Percentiles rank a stretch among this genome's conserved stretches.
Conservation (phyloP, 2,329 filamentous ascomycete species). For the Colletotrichum simmondsii region DNA sequence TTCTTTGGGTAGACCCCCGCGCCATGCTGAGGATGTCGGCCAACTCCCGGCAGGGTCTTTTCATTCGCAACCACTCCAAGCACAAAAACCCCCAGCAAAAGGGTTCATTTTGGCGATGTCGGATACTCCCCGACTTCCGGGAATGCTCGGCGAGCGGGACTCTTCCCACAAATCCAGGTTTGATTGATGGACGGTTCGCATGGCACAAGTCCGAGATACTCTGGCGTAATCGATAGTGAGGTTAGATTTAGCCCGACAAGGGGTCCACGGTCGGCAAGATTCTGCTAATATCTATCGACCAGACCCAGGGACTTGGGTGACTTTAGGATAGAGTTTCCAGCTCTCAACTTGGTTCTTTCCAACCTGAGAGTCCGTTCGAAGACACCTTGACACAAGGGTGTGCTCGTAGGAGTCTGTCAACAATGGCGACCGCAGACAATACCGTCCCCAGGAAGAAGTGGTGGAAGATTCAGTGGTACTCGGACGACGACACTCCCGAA, state of each 20-base stretch:
- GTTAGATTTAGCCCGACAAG: neutral
- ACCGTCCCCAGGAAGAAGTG: conserved; percentile 40
- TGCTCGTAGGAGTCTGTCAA: neutral
- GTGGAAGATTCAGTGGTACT: conserved; percentile 59
- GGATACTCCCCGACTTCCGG: conserved; percentile 16
- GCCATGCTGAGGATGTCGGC: neutral
- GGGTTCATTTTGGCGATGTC: neutral
- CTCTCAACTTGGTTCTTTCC: no score
- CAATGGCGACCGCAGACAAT: conserved; percentile 1
- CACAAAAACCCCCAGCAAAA: neutral
- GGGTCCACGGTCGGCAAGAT: neutral
- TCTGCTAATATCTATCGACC: conserved; percentile 1
- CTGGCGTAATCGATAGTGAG: conserved; percentile 23
- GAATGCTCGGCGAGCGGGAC: neutral
- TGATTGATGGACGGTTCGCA: neutral
- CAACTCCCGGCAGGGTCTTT: conserved; percentile 22
- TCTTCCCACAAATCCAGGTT: conserved; percentile 1
- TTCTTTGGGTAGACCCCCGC: neutral
- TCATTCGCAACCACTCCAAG: neutral
- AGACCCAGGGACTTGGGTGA: neutral
- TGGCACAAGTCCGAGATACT: conserved; percentile 25
- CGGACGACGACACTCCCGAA: conserved; percentile 57
- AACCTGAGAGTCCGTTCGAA: neutral
- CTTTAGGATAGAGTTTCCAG: neutral
- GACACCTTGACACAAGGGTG: no score